phyloP scores from a whole-genome alignment of 2,329 filamentous ascomycete species.

The Trichoderma simmonsii region DNA sequence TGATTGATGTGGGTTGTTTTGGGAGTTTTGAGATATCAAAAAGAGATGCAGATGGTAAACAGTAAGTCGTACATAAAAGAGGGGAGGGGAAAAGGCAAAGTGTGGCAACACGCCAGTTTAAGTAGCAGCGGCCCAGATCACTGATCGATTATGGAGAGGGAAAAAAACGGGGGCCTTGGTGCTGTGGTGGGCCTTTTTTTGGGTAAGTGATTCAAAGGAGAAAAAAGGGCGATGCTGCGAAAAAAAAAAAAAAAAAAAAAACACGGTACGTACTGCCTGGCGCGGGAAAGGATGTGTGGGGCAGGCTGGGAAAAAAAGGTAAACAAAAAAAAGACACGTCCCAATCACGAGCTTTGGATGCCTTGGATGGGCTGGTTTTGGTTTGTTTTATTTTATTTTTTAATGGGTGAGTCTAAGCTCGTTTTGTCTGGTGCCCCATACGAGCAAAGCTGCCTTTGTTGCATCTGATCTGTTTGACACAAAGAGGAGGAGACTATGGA shows the following conservation, averaged over 20 bases:
- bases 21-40: neutral
- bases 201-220: neutral
- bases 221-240: neutral
- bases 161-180: neutral
- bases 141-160: constrained; percentile 30
- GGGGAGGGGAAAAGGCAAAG: constrained; percentile 16
- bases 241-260: neutral
- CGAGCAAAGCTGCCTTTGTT: neutral
- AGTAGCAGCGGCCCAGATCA: constrained; percentile 38
- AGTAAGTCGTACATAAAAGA: constrained; percentile 19
- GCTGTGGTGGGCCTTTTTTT: neutral
- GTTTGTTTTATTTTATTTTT: neutral
- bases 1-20: constrained; percentile 22
- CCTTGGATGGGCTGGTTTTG: neutral
- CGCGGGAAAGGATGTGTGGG: neutral
- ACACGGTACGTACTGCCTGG: neutral
- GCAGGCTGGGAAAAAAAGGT: neutral
- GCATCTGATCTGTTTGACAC: neutral
- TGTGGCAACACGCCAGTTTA: constrained; percentile 35
- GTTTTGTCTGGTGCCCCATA: neutral
- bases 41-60: constrained; percentile 1
- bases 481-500: neutral
- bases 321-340: constrained; percentile 5
- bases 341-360: neutral
- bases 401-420: neutral